phyloP scores from a whole-genome alignment of 345 rosid species.

The Luvunga scandens region DNA sequence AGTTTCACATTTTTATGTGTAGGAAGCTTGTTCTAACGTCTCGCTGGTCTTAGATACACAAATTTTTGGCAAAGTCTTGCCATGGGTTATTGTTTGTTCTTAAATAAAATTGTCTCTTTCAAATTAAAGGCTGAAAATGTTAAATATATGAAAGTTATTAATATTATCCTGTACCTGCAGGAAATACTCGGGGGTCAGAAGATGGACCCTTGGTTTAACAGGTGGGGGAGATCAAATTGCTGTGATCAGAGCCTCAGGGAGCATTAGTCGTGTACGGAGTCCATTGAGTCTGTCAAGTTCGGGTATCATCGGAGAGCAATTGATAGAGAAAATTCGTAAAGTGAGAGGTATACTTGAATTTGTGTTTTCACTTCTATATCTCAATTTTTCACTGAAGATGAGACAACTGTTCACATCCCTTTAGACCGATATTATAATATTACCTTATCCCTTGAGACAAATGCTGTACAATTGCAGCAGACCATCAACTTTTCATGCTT shows the following conservation, averaged over 20 bases:
- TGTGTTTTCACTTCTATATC: not conserved
- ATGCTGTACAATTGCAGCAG: not conserved
- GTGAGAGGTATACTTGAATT: constrained; percentile 61
- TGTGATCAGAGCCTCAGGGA: constrained; percentile 86
- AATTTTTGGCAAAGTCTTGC: not conserved
- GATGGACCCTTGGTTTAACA: constrained; percentile 85
- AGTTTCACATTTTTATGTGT: not conserved
- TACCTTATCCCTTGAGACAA: not conserved
- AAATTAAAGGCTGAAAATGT: not conserved
- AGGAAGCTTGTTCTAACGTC: not conserved
- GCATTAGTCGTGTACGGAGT: constrained; percentile 80
- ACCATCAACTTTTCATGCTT: not conserved
- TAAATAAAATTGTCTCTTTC: not conserved
- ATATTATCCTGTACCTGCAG: constrained; percentile 37
- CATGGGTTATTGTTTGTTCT: not conserved
- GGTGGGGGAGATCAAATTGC: constrained; percentile 85
- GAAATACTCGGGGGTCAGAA: constrained; percentile 76
- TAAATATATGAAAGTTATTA: not conserved
- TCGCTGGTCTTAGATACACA: not conserved
- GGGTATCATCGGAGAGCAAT: constrained; percentile 70
- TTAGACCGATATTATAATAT: not conserved
- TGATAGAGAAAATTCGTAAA: constrained; percentile 78
- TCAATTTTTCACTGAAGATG: not conserved
- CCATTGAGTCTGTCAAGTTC: constrained; percentile 66
- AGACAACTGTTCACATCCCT: not conserved